Base-by-base conservation (phyloP, 805 yeast genomes). In the Kluyveromyces siamensis region DNA sequence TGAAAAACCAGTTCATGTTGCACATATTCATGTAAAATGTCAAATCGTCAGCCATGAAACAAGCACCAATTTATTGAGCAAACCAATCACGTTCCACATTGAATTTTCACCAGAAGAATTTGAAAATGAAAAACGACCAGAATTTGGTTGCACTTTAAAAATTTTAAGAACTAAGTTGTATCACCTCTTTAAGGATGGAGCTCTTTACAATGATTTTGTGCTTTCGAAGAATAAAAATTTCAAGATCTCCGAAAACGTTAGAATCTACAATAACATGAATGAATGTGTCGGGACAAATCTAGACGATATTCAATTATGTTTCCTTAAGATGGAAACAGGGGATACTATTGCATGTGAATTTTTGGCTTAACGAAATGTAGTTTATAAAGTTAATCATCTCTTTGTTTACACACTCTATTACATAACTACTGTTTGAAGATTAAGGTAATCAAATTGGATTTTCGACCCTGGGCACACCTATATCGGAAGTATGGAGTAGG, bases 31-130 rank as follows among this genome's bases (percentile, higher is more conserved):
- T 52, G 75, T 80, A 6, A 66, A 76, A 25, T 69, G 84, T 45
- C 75, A 79, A 48, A 58, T 79, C 2, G 19, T 58, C 7, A 52
- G 55, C 5, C 49, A 53, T 1, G 52, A 56, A 8, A 47, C 51
- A 13, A 52, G 50, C 6, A 46, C 69, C 18, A 47, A 55, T 5
- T 41, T 59, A 13, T 46, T 61, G 21, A 52, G 54, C 6, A 63
- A 59, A 21, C 75, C 78, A 2, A 52, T 84, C 33, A 70, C 69
- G 25, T 86, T 81, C 60, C 85, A 84, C 62, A 73, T 84, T 55
- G 95, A 86, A 60, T 87, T 87, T 64, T 79, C 86, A 30, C 93
- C 95, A 0, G 90, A 83, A 55, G 95, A 87, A 57, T 86, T 79
- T 60, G 80, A 79, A 51, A 62, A 62, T 35, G 68, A 66, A 55